phyloP scores from a whole-genome alignment of 352 stramenopile species.

The Phytophthora multivora region DNA sequence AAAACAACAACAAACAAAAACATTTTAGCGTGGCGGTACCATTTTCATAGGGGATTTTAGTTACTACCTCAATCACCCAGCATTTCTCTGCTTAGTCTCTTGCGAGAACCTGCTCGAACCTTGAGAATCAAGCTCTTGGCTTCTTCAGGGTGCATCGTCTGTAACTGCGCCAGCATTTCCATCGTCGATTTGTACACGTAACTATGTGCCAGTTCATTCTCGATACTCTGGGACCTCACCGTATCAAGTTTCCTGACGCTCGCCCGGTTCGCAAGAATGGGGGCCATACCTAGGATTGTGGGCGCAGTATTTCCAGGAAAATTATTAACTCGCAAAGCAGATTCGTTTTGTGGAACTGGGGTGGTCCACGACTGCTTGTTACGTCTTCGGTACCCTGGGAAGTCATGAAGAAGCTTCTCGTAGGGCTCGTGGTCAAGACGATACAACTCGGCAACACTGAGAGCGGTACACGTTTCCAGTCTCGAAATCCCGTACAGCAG shows the following conservation, averaged over 20 bases:
- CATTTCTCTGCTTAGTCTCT: conserved; percentile 15
- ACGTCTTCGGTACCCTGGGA: conserved; percentile 57
- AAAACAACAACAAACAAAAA: no score
- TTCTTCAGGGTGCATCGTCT: conserved; percentile 49
- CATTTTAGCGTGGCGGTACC: no score
- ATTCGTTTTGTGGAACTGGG: neutral
- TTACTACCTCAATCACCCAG: no score
- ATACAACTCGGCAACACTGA: conserved; percentile 66
- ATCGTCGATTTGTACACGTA: conserved; percentile 59
- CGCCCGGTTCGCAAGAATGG: conserved; percentile 6
- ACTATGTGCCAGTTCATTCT: conserved; percentile 49
- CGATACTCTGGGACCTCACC: conserved; percentile 14
- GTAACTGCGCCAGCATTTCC: conserved; percentile 49
- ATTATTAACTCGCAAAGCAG: neutral
- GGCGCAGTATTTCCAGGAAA: neutral
- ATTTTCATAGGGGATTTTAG: no score
- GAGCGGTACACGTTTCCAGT: conserved; percentile 61
- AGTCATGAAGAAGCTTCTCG: conserved; percentile 65
- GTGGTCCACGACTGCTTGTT: conserved; percentile 64
- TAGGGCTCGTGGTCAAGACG: conserved; percentile 71
- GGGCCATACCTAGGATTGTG: conserved; percentile 2
- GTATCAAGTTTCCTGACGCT: conserved; percentile 2
- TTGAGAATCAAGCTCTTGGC: conserved; percentile 41
- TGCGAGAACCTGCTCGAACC: conserved; percentile 8
- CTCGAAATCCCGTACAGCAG: conserved; percentile 45